Base-by-base conservation (phyloP, 345 rosid genomes). In the Citrus sinensis region DNA sequence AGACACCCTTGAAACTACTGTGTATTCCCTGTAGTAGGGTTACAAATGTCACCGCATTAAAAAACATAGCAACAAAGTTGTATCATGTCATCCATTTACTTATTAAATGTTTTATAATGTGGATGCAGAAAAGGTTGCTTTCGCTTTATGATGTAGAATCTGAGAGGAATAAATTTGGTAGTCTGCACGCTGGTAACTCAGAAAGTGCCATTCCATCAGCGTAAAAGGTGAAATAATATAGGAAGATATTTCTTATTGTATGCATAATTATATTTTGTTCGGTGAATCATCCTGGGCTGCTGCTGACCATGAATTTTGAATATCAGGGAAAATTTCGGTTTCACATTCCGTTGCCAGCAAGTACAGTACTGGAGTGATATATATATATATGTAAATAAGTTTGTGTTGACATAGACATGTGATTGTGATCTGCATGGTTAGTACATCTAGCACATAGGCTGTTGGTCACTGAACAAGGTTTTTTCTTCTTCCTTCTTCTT, bases 71-170 rank as follows among this genome's bases (percentile, higher is more conserved):
- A 65, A 6, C 13, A 49, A 7, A 76, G 34, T 37, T 0, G 17
- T 32, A 51, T 39, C 60, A 10, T 65, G 32, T 65, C 3, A 24
- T 55, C 5, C 0, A 11, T 62, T 60, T 78, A 6, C 73, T 51
- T 74, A 29, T 25, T 64, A 24, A 65, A 40, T 60, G n/a, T 17
- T 13, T 24, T 25, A 11, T 64, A 24, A 56, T 24, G 65, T 76
- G 51, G 61, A 66, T 80, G 64, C 90, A 89, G 89, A 88, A 85
- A 79, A 81, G 51, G 81, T 40, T 88, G 81, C 86, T 87, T 32
- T 78, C 87, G 0, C 81, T 85, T 0, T 78, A 86, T 71, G 79
- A 85, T 14, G 71, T 54, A 0, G 80, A 79, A 14, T 54, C 78
- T 4, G 81, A 71, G 82, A 70, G 51, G 61, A 72, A 70, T 42